Evolutionary conservation across 371 early-diverging fungal species (phyloP).

Genomic region (Actinomucor elegans): DNA sequence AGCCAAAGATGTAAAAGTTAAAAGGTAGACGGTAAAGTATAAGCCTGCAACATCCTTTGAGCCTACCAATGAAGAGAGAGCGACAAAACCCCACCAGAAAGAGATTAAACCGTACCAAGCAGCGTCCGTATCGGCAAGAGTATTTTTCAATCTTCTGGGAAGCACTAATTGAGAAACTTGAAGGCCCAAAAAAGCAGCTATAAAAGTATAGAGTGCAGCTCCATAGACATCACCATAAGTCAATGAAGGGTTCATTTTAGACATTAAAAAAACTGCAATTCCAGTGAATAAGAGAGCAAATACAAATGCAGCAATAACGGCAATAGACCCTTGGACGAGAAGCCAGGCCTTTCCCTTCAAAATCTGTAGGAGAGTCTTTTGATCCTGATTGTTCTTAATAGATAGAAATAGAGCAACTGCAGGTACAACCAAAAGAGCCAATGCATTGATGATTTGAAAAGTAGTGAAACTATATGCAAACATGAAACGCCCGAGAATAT

Average conservation of each 20-base stretch:
- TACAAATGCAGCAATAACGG: conserved; percentile 22
- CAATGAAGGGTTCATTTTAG: conserved; percentile 34
- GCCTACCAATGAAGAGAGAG: conserved; percentile 28
- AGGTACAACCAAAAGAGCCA: conserved; percentile 40
- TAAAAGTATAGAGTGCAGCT: conserved; percentile 34
- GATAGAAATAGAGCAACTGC: conserved; percentile 17
- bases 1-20: conserved; percentile 36
- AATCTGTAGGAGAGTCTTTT: conserved; percentile 1
- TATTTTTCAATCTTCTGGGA: conserved; percentile 23
- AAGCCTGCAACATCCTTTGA: conserved; percentile 35
- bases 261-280: conserved; percentile 15
- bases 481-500: conserved; percentile 53
- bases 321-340: conserved; percentile 30
- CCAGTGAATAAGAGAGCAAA: conserved; percentile 11
- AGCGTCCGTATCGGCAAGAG: conserved; percentile 15
- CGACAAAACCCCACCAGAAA: conserved; percentile 52
- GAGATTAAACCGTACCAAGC: conserved; percentile 38
- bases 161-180: conserved; percentile 36
- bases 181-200: conserved; percentile 38
- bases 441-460: conserved; percentile 35
- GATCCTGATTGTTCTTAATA: background rate
- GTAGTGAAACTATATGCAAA: conserved; percentile 48
- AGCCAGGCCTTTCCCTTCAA: conserved; percentile 18
- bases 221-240: conserved; percentile 44
- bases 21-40: conserved; percentile 45